These are phyloP conservation scores for Fusarium coicis DNA, from an alignment of 2,329 filamentous ascomycete genomes.

Conservation along the genomic window DNA sequence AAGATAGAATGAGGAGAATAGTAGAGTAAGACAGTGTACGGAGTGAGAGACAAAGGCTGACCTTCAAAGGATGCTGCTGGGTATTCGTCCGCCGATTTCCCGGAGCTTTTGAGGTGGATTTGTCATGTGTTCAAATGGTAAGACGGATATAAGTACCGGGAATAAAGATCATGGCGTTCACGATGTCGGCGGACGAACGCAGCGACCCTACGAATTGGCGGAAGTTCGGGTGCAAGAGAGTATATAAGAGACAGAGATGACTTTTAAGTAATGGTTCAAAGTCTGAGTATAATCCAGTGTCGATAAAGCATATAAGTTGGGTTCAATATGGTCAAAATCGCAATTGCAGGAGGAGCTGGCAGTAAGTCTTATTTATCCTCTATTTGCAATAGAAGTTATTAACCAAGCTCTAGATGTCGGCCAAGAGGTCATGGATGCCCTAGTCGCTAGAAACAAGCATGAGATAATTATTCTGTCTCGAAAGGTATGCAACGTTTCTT, in stretches of 20 bases:
- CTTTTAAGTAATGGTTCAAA: rapidly evolving
- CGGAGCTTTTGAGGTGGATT: constrained; percentile 19
- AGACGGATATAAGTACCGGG: neutral
- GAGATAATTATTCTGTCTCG: constrained; percentile 63
- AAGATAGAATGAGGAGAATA: neutral
- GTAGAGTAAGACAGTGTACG: neutral
- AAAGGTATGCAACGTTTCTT: constrained; percentile 47
- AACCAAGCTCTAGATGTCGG: constrained; percentile 57
- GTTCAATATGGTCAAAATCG: constrained; percentile 40
- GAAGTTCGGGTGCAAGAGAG: neutral
- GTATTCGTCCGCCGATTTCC: constrained; percentile 30
- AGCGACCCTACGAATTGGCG: neutral
- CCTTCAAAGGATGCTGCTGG: neutral
- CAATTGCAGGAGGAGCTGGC: constrained; percentile 37
- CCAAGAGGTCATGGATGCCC: constrained; percentile 61
- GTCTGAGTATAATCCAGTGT: too few species aligned
- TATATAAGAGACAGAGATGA: neutral
- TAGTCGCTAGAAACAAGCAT: constrained; percentile 61
- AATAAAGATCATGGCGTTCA: neutral
- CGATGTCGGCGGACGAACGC: neutral
- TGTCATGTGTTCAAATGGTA: neutral
- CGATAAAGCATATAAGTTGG: too few species aligned
- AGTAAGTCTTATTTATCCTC: constrained; percentile 8
- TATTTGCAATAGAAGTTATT: too few species aligned
- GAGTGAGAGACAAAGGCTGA: neutral